These are phyloP conservation scores for Leccinum pseudoinsigne DNA, from an alignment of 1,284 basidiomycete species.

Conservation along the genomic window DNA sequence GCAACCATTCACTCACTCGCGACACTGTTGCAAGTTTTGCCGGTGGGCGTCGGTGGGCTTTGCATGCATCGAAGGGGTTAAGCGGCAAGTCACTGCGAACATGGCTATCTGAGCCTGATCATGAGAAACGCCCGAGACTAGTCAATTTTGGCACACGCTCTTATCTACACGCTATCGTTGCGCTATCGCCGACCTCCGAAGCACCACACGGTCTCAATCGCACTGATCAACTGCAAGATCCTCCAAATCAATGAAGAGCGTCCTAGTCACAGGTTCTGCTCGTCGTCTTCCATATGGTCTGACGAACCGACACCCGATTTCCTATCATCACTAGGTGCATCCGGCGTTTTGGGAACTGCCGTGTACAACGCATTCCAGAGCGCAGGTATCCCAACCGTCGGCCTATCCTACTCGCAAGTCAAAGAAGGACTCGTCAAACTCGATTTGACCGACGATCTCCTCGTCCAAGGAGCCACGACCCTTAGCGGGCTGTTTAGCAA, in stretches of 20 bases:
- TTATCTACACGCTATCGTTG: background rate
- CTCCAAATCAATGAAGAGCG: constrained; percentile 30
- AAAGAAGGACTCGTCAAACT: constrained; percentile 53
- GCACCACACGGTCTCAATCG: background rate
- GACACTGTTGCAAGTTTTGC: background rate
- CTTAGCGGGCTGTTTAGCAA: constrained; percentile 41
- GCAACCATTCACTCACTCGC: background rate
- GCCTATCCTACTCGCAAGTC: constrained; percentile 63
- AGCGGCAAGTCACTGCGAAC: background rate
- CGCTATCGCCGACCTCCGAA: background rate
- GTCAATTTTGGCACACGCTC: background rate
- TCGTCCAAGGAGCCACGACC: constrained; percentile 45
- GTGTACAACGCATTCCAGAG: constrained; percentile 60
- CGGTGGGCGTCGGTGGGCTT: background rate
- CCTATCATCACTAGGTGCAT: constrained; percentile 54
- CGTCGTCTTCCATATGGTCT: constrained; percentile 8
- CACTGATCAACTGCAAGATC: constrained; percentile 1
- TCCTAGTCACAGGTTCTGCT: constrained; percentile 54
- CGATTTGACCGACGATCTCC: constrained; percentile 54
- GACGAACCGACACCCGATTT: constrained; percentile 2
- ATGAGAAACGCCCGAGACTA: background rate
- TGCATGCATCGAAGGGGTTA: background rate
- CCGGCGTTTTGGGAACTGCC: constrained; percentile 72
- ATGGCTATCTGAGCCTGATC: background rate
- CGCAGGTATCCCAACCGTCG: constrained; percentile 47